Conservation (phyloP, 2,329 filamentous ascomycete genomes). For the Hypoxylon sp. region DNA sequence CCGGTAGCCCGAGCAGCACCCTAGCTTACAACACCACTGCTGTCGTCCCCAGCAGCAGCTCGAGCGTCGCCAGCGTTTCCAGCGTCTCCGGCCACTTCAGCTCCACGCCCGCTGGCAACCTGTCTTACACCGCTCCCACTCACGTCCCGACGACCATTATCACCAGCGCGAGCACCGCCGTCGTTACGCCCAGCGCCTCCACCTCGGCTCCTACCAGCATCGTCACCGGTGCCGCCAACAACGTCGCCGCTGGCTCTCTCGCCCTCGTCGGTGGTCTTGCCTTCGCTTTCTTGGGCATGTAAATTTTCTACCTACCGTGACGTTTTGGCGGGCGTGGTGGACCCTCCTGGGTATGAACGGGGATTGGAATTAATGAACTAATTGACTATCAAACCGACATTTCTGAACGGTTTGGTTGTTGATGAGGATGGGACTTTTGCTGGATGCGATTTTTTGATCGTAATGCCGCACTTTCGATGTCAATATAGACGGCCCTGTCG, state of each 20-base stretch:
- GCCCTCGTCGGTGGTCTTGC: constrained; percentile 59
- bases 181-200: constrained; percentile 42
- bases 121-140: constrained; percentile 43
- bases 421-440: constrained; percentile 13
- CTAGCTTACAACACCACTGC: constrained; percentile 16
- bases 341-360: constrained; percentile 4
- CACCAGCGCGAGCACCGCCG: constrained; percentile 47
- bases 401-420: constrained; percentile 14
- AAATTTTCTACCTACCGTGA: constrained; percentile 46
- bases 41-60: constrained; percentile 9
- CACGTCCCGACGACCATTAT: constrained; percentile 31
- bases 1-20: constrained; percentile 17
- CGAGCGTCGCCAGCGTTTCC: constrained; percentile 26
- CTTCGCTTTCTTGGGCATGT: constrained; percentile 62
- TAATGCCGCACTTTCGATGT: constrained; percentile 18
- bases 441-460: constrained; percentile 20
- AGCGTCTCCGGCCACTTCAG: constrained; percentile 31
- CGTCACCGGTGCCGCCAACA: constrained; percentile 52
- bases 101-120: constrained; percentile 28
- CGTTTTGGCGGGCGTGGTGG: constrained; percentile 6
- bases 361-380: constrained; percentile 39
- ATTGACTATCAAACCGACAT: constrained; percentile 6
- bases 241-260: constrained; percentile 57
- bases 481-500: constrained; percentile 22
- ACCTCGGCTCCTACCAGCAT: constrained; percentile 42